Conservation (phyloP, 768 basidiomycete species). For the Cubamyces sp. region DNA sequence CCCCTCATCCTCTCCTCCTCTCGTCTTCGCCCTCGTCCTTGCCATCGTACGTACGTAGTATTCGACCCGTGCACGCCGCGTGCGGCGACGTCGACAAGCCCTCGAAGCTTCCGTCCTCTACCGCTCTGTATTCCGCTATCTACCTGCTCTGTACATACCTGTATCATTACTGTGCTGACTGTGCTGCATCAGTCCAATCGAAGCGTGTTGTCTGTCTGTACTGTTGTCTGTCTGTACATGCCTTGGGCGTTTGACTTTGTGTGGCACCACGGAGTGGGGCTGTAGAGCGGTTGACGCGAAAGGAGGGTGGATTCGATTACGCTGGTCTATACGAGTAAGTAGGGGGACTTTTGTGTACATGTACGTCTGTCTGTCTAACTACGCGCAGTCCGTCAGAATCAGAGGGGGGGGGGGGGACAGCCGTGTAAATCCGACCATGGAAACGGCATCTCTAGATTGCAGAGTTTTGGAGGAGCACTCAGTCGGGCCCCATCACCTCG, state of each 20-base stretch:
- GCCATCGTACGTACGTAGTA: conserved; percentile 9
- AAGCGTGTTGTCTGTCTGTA: background rate
- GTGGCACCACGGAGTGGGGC: too few relatives aligned
- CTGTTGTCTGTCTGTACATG: too few relatives aligned
- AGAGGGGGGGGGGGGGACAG: background rate
- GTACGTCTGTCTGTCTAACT: background rate
- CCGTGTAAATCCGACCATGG: too few relatives aligned
- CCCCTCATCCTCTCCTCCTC: too few relatives aligned
- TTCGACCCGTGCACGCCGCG: conserved; percentile 1
- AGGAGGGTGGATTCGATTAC: background rate
- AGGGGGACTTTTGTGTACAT: conserved; percentile 22
- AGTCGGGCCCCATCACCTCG: conserved; percentile 23
- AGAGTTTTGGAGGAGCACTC: background rate
- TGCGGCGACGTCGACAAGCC: conserved; percentile 2
- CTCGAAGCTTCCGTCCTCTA: too few relatives aligned
- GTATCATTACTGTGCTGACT: conserved; percentile 17
- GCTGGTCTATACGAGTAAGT: conserved; percentile 3
- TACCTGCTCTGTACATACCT: conserved; percentile 27
- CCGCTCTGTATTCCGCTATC: conserved; percentile 25
- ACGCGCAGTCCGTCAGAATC: background rate
- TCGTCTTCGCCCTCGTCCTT: background rate
- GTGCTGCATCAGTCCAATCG: conserved; percentile 9
- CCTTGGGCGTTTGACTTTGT: too few relatives aligned
- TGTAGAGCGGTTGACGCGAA: too few relatives aligned
- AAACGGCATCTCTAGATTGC: too few relatives aligned